phyloP scores from a whole-genome alignment of 495 filamentous ascomycete genomes.

The Physcia stellaris region DNA sequence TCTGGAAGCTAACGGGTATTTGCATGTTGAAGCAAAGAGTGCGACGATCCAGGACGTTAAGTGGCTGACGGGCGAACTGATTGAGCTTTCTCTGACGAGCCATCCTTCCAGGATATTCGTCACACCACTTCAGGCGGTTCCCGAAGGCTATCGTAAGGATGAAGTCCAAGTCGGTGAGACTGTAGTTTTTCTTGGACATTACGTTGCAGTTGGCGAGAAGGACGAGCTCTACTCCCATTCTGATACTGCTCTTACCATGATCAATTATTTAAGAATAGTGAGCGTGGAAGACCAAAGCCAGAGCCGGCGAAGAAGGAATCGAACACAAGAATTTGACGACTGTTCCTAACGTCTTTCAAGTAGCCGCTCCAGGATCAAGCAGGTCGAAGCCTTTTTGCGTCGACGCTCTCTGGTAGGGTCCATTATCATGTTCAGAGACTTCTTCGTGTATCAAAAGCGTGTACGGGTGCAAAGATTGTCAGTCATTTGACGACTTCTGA shows the following conservation, averaged over 20 bases:
- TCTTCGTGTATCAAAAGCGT: too few species aligned
- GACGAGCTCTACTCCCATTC: neutral
- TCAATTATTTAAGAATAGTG: constrained; percentile 9
- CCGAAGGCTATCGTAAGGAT: constrained; percentile 7
- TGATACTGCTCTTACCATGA: constrained; percentile 4
- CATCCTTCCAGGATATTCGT: constrained; percentile 13
- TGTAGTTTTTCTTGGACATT: constrained; percentile 9
- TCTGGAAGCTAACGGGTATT: constrained; percentile 2
- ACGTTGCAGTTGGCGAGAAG: constrained; percentile 5
- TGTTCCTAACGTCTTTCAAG: too few species aligned
- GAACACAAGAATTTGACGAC: neutral
- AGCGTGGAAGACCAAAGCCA: constrained; percentile 5
- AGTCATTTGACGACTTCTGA: too few species aligned
- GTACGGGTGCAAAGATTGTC: too few species aligned
- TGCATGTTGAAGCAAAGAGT: constrained; percentile 16
- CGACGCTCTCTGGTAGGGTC: too few species aligned
- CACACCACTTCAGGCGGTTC: constrained; percentile 15
- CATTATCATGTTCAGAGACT: too few species aligned
- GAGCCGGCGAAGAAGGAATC: constrained; percentile 9
- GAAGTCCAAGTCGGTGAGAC: constrained; percentile 9
- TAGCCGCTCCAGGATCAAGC: too few species aligned
- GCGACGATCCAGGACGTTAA: constrained; percentile 8
- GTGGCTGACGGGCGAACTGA: constrained; percentile 13
- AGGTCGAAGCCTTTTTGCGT: too few species aligned
- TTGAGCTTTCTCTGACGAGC: constrained; percentile 14